Evolutionary conservation across 2,329 filamentous ascomycete genomes (phyloP), one percentile per base, ranked within the genome.

Genomic region (Aspergillus fischeri): DNA sequence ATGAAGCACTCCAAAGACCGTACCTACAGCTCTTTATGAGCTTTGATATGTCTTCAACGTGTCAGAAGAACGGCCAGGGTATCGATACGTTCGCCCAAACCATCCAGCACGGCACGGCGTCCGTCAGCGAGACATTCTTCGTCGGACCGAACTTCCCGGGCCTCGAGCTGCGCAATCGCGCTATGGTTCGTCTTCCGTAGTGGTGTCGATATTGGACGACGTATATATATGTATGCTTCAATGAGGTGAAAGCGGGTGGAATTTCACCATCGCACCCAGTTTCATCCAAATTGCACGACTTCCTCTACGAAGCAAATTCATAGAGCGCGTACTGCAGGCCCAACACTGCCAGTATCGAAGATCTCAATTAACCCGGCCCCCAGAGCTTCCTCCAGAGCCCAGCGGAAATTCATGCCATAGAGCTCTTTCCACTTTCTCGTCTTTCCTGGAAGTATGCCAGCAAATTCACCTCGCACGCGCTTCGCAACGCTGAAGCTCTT

Each of bases 381-480:
- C 17, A 87, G 67, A 59, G 82, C 82, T 65, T 87, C 84, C 58
- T 83, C 83, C 41, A 87, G 62, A 8, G 82, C 76, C 83, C 83
- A 87, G 29, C 82, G 80, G 62, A 87, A 87, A 27, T 74, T 73
- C 71, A 86, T 71, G 0, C 85, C 85, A 60, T 81, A 81, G 48
- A 86, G 80, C 11, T 78, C 73, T 65, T 80, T 85, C 85, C 85
- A 88, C 66, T 85, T 86, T 71, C 82, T 85, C 17, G 85, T 87
- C 63, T 80, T 78, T 0, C 83, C 83, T 0, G 84, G 83, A 45
- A 86, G 63, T 5, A 76, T 75, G 0, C 83, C 83, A 2, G 72
- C 73, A 65, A 80, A 83, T 60, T 86, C 83, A 0, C 84, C 82
- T 51, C 84, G 73, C 10, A 77, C 75, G 51, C 79, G 76, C 67